Base-by-base conservation (phyloP, 805 yeast genomes). In the Myxozyma mucilagina region DNA sequence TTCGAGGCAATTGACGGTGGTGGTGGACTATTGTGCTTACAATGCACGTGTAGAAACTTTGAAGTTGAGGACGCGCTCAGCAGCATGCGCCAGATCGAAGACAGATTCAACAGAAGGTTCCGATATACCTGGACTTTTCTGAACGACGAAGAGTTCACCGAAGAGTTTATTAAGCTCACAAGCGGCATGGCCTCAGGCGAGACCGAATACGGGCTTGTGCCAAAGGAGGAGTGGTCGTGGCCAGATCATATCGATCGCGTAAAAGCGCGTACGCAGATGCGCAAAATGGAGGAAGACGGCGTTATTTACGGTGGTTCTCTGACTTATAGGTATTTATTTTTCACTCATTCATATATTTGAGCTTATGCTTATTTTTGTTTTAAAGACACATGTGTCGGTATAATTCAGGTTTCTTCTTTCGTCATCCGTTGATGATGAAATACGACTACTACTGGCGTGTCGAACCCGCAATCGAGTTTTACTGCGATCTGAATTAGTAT, bases 121-220 rank as follows among this genome's bases (percentile, higher is more conserved):
- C 81, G 88, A 65, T 93, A 93, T 72, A 97, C 96, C 69, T 93
- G 98, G 97, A 94, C 91, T 32, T 94, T 93, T 74, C 79, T 93
- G 69, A 93, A 93, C 74, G 97, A 93, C 73, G 90, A 86, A 60
- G 87, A 82, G 51, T 94, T 93, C 76, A 79, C 84, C 54, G 91
- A 89, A 1, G 94, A 90, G 69, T 93, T 94, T 75, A 89, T 84
- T 69, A 75, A 76, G 32, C 81, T 84, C 34, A 88, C 96, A 13
- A 65, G 82, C 1, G 81, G 87, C 11, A 75, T 90, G 70, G 85
- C 86, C 14, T 84, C 92, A 38, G 98, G 98, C 66, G 80, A 73
- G 6, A 85, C 92, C 52, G 81, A 85, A 65, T 94, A 86, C 70
- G 98, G 68, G 14, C 59, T 80, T 48, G 86, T 93, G 68, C 94